Percentiles rank a stretch among this genome's conserved stretches.
These are phyloP conservation scores for Coffea canephora DNA, from an alignment of 257 asterid genomes.

Conservation along the genomic window DNA sequence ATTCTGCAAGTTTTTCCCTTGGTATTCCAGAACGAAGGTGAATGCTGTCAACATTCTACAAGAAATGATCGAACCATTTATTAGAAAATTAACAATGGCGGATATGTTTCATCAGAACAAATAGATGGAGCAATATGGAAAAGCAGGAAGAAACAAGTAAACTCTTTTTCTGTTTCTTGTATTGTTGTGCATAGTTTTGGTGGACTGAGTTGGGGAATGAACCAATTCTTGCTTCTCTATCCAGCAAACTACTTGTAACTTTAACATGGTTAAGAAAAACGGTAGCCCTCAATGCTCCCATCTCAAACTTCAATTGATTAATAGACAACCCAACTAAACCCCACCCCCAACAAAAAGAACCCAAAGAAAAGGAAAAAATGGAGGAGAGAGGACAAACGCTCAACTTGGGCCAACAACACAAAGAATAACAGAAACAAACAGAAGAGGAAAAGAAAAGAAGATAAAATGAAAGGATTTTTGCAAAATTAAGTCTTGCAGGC, in stretches of 20 bases:
- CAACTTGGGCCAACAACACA: too few relatives aligned
- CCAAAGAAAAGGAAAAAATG: background rate
- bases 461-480: too few relatives aligned
- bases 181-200: background rate
- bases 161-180: background rate
- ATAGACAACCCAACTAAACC: background rate
- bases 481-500: too few relatives aligned
- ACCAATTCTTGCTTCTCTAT: too few relatives aligned
- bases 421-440: too few relatives aligned
- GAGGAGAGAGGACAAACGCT: too few relatives aligned
- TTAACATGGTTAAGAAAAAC: background rate
- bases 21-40: constrained; percentile 97
- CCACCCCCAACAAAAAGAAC: background rate
- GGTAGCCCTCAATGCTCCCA: too few relatives aligned
- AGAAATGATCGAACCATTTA: background rate
- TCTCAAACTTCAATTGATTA: too few relatives aligned
- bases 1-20: constrained; percentile 80
- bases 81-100: background rate
- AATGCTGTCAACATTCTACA: constrained; percentile 84
- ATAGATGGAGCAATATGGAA: background rate
- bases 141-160: background rate
- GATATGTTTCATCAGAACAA: too few relatives aligned
- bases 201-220: background rate
- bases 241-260: too few relatives aligned
- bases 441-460: too few relatives aligned